Conservation (phyloP, 2,329 filamentous ascomycete species). For the Ophiostoma montium region DNA sequence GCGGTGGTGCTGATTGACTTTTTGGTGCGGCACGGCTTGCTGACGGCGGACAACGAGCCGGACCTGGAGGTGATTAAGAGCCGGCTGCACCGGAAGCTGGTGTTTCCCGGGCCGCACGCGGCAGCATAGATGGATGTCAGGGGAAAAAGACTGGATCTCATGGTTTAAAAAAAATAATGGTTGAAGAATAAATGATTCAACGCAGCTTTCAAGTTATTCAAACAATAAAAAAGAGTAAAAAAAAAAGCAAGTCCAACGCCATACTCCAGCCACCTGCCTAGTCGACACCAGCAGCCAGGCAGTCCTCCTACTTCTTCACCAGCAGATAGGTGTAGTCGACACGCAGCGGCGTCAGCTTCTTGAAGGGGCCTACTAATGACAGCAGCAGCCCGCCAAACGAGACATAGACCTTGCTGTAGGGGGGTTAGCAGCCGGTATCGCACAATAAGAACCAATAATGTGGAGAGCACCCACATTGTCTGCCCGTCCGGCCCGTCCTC, state of each 20-base stretch:
- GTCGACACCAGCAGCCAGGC: background rate
- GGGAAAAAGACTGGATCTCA: no score
- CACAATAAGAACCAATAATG: background rate
- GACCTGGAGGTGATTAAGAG: conserved; percentile 62
- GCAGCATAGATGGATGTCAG: conserved; percentile 18
- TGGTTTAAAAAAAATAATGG: background rate
- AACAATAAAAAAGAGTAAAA: no score
- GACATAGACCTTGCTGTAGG: conserved; percentile 80
- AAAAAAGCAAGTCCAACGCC: background rate
- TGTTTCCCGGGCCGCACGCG: conserved; percentile 51
- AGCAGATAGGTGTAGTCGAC: conserved; percentile 92
- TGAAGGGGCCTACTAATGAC: conserved; percentile 84
- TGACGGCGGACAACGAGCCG: conserved; percentile 66
- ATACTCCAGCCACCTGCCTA: no score
- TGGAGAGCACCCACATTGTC: conserved; percentile 74
- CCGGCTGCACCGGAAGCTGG: conserved; percentile 63
- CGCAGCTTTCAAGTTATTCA: no score
- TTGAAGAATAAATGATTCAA: no score
- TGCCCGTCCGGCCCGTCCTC: conserved; percentile 67
- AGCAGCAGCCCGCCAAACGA: conserved; percentile 89
- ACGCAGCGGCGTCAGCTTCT: conserved; percentile 81
- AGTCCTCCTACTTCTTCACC: conserved; percentile 62
- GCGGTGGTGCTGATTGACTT: conserved; percentile 76
- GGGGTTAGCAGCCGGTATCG: conserved; percentile 5
- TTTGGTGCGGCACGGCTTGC: conserved; percentile 68